Evolutionary conservation across 2,329 filamentous ascomycete species (phyloP), one percentile per base, ranked within the genome.

Genomic region (Paraphoma sp.): DNA sequence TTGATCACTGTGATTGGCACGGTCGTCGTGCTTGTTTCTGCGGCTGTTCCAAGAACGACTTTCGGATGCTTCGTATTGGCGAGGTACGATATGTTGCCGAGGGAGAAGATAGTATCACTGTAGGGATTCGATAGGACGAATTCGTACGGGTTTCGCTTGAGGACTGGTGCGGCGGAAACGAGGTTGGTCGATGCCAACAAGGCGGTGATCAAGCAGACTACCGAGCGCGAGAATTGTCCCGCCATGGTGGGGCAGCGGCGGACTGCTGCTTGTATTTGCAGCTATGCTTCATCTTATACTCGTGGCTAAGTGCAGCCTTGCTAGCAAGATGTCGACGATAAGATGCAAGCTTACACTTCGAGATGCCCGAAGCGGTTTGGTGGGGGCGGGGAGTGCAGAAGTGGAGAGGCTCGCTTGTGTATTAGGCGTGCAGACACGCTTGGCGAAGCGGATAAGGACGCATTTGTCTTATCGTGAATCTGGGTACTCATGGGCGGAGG

Each of bases 1-100:
- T 67, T 67, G 51, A 77, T 62, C 23, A 76, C 63, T 1, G 72
- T 76, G 30, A 72, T 53, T 3, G 70, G 68, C 6, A 73, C 31
- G 9, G 53, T 18, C 4, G 59, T 51, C 4, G 48, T 29, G 4
- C 55, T 29, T 14, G 59, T 46, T 33, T 42, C 33, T 36, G 33
- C 55, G 9, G 54, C 50, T 9, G 50, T 31, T 11, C 43, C 31
- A 2, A 64, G 40, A 10, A 57, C 54, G 11, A 55, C 69, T 45
- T 71, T 73, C 2, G 76, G 75, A 31, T 76, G 53, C 38, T 63
- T 68, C 7, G 69, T 62, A 50, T 76, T 76, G 1, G 76, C 76
- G 1, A 79, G 60, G 57, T 78, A 79, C 8, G 74, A 73, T 29
- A 68, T 54, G 41, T 77, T 68, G 9, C 76, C 76, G 3, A 79